These are phyloP conservation scores for Apiotrichum sp. DNA, from an alignment of 1,284 basidiomycete genomes.

Conservation along the genomic window DNA sequence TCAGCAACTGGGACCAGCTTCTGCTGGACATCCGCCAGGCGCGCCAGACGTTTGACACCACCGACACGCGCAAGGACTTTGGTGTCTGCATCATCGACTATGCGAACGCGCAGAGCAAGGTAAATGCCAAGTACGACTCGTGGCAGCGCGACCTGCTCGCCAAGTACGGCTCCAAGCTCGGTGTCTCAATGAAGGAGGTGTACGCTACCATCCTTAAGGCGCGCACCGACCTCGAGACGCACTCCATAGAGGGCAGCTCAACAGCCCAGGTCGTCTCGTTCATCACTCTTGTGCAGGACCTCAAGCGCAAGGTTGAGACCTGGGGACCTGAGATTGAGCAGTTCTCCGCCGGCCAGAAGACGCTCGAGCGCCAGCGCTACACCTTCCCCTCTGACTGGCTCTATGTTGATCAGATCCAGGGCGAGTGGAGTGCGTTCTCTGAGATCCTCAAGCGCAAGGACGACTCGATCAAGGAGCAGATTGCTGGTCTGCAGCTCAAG, in stretches of 20 bases:
- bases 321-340: conserved; percentile 97
- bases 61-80: conserved; percentile 85
- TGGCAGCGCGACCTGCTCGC: conserved; percentile 95
- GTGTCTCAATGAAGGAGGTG: conserved; percentile 92
- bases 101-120: conserved; percentile 92
- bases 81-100: conserved; percentile 94
- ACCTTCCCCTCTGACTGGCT: conserved; percentile 97
- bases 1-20: conserved; percentile 89
- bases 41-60: conserved; percentile 92
- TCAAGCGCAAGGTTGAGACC: conserved; percentile 91
- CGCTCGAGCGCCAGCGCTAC: conserved; percentile 90
- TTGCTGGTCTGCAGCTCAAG: conserved; percentile 89
- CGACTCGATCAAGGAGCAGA: conserved; percentile 94
- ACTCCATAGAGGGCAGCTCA: conserved; percentile 60
- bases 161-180: conserved; percentile 85
- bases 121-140: conserved; percentile 96
- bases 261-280: conserved; percentile 97
- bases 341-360: conserved; percentile 91
- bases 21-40: conserved; percentile 94
- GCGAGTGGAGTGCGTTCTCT: conserved; percentile 97
- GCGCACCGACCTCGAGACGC: conserved; percentile 86
- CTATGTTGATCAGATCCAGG: conserved; percentile 92
- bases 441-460: conserved; percentile 98
- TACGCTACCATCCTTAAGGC: conserved; percentile 87
- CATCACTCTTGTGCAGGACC: conserved; percentile 98